Base-by-base conservation (phyloP, 495 filamentous ascomycete species). In the Cairneyella variabilis region DNA sequence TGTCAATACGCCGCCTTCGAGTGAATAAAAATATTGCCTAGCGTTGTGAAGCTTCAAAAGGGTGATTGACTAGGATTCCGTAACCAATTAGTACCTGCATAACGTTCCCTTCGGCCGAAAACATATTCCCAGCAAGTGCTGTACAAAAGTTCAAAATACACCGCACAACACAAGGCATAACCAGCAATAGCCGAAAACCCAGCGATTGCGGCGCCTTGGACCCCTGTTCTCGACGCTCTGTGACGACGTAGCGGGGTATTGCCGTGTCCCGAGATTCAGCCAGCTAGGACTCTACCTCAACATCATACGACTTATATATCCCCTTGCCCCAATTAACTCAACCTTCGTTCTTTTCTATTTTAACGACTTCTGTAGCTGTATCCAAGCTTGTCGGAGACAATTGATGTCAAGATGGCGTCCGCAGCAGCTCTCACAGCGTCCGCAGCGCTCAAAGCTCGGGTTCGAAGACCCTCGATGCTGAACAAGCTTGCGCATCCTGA, bases 401-500 rank as follows among this genome's bases (percentile, higher is more conserved):
- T 4, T 14, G 9, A 21, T 21, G 17, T 30, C 23, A 38, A 18
- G 9, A 60, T 60, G 57, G 44, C 54, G 17, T 57, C 59, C 14
- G 56, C 59, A 22, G 50, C 51, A 20, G 25, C 28, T 21, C 43
- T 62, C 20, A 53, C 41, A 39, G 61, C 61, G 34, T 95, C 90
- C 23, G 85, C 87, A 23, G 76, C 85, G 45, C 72, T 96, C 58
- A 87, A 82, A 72, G 79, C 83, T 63, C 84, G 90, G 56, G 76
- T 95, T 48, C 72, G 79, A 40, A 79, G 89, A 43, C 87, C 89
- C 14, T 86, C 84, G 3, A 83, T 91, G 68, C 74, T 93, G 43
- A 87, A 81, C 54, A 93, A 90, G 73, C 71, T 96, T 21, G 83
- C 85, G 54, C 82, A 79, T 51, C 80, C 90, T 34, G 83, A 91